These are phyloP conservation scores for Curvularia sp. DNA, from an alignment of 2,329 filamentous ascomycete genomes.

Conservation along the genomic window DNA sequence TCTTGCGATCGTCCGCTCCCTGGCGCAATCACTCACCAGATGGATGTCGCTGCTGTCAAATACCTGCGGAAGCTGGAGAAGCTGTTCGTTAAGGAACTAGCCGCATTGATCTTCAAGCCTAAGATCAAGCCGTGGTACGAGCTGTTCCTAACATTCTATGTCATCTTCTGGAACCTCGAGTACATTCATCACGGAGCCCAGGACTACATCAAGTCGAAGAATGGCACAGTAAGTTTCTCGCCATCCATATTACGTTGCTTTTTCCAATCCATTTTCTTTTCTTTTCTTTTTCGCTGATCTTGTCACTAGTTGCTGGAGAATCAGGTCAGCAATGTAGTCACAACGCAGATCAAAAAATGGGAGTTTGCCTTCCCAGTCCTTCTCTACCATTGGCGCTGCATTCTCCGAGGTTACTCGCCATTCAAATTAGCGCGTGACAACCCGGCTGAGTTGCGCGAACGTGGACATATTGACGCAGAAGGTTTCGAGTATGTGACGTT, in stretches of 20 bases:
- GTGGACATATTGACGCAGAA: conserved; percentile 40
- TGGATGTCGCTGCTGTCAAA: conserved; percentile 48
- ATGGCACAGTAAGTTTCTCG: conserved; percentile 42
- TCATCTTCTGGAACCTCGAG: conserved; percentile 48
- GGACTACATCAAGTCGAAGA: conserved; percentile 47
- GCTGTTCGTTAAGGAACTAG: conserved; percentile 40
- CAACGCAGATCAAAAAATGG: conserved; percentile 46
- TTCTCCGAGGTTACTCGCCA: conserved; percentile 42
- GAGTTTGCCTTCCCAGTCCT: conserved; percentile 44
- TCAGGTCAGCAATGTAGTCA: conserved; percentile 45
- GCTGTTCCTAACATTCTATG: conserved; percentile 46
- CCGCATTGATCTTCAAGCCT: conserved; percentile 40
- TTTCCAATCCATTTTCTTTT: not conserved
- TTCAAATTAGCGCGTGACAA: conserved; percentile 49
- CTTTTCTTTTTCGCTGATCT: conserved; percentile 22
- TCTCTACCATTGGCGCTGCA: conserved; percentile 44
- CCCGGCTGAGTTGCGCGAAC: conserved; percentile 40
- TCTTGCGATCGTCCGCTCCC: conserved; percentile 45
- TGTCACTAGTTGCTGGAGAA: conserved; percentile 37
- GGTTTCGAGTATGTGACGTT: conserved; percentile 43
- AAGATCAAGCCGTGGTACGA: conserved; percentile 51
- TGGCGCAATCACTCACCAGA: conserved; percentile 47
- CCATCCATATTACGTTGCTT: not conserved
- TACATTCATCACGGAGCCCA: conserved; percentile 47
- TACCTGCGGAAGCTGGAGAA: conserved; percentile 42